A percentile compares a stretch with the other conserved stretches of the same genome.
These are phyloP conservation scores for Fusarium ramigenum DNA, from an alignment of 2,329 filamentous ascomycete genomes.

Conservation along the genomic window DNA sequence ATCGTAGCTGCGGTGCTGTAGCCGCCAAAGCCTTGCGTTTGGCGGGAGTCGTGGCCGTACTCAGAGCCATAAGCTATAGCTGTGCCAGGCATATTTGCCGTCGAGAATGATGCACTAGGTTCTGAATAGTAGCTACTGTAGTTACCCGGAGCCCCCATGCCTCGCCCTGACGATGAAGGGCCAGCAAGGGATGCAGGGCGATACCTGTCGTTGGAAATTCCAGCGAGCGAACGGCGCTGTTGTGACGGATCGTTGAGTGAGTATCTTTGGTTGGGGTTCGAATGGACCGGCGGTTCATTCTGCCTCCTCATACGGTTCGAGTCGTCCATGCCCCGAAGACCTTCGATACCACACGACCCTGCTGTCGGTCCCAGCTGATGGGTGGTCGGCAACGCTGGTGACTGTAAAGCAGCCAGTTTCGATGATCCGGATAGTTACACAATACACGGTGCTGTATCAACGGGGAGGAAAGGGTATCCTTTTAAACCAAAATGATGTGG, in stretches of 20 bases:
- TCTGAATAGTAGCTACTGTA: slow-evolving; percentile 70
- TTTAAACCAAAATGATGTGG: not conserved
- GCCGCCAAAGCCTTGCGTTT: slow-evolving; percentile 63
- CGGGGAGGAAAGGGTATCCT: not conserved
- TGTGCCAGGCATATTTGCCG: slow-evolving; percentile 65
- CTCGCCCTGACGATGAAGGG: slow-evolving; percentile 58
- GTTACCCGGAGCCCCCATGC: slow-evolving; percentile 65
- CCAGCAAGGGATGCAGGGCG: slow-evolving; percentile 60
- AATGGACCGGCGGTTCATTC: slow-evolving; percentile 75
- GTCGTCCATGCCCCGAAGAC: slow-evolving; percentile 79
- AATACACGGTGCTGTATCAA: slow-evolving; percentile 15
- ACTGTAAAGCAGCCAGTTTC: slow-evolving; percentile 42
- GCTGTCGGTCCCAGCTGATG: slow-evolving; percentile 70
- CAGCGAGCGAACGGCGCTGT: slow-evolving; percentile 50
- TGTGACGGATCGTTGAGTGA: slow-evolving; percentile 60
- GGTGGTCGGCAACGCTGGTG: slow-evolving; percentile 60
- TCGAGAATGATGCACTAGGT: slow-evolving; percentile 59
- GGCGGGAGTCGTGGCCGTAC: slow-evolving; percentile 70
- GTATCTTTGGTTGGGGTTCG: slow-evolving; percentile 65
- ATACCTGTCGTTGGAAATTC: slow-evolving; percentile 54
- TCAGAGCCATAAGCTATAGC: slow-evolving; percentile 69
- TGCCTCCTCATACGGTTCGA: slow-evolving; percentile 77
- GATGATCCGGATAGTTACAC: slow-evolving; percentile 15
- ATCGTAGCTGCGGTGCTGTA: slow-evolving; percentile 70
- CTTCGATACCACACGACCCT: slow-evolving; percentile 62